A percentile compares a stretch with the other conserved stretches of the same genome.
Conservation (phyloP, 2,329 filamentous ascomycete species). For the Aureobasidium sp. region DNA sequence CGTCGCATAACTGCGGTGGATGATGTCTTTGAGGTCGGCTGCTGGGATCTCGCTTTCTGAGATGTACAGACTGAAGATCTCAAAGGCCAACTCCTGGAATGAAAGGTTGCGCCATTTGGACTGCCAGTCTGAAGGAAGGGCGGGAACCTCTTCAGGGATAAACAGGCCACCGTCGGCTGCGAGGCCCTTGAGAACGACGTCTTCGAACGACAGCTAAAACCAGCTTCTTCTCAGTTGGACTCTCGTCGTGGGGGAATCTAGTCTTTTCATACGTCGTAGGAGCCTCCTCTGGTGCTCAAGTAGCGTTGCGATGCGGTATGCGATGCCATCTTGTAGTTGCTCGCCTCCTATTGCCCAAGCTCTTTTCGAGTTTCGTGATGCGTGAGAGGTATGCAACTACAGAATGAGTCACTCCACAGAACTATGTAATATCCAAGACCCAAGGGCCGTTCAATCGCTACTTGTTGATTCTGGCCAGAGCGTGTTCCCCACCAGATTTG, state of each 20-base stretch:
- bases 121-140: slow-evolving; percentile 56
- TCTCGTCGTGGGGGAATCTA: slow-evolving; percentile 2
- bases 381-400: neutral
- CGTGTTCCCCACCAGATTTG: slow-evolving; percentile 7
- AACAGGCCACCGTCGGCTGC: slow-evolving; percentile 83
- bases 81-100: slow-evolving; percentile 74
- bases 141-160: slow-evolving; percentile 75
- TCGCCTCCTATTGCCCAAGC: neutral
- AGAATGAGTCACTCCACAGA: neutral
- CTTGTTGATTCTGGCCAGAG: slow-evolving; percentile 13
- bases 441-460: slow-evolving; percentile 7
- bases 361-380: neutral
- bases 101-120: slow-evolving; percentile 67
- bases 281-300: slow-evolving; percentile 56
- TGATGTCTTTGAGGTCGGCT: slow-evolving; percentile 73
- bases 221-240: slow-evolving; percentile 21
- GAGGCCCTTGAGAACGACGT: slow-evolving; percentile 82
- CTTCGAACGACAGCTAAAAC: slow-evolving; percentile 74
- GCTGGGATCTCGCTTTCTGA: slow-evolving; percentile 74
- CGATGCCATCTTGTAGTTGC: slow-evolving; percentile 25
- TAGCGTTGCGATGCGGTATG: slow-evolving; percentile 54
- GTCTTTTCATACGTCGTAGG: slow-evolving; percentile 48
- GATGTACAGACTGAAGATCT: slow-evolving; percentile 84
- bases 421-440: neutral
- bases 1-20: slow-evolving; percentile 77